Base-by-base conservation (phyloP, 169 alveolate species). In the Cryptosporidium ryanae region DNA sequence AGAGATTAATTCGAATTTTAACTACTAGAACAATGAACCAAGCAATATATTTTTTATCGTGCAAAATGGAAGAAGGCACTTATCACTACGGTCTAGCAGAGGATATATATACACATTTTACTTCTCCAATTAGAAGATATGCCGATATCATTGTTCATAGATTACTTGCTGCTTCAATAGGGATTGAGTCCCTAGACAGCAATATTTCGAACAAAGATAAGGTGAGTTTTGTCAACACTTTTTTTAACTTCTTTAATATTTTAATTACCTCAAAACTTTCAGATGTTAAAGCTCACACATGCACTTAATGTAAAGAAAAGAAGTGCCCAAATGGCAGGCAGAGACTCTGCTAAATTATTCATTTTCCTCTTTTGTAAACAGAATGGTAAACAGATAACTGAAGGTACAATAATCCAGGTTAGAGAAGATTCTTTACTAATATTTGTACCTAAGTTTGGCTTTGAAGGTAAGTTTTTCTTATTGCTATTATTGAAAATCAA, bases 101-200 rank as follows among this genome's bases (percentile, higher is more conserved):
- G 66, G 97, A 95, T 49, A 92, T 96, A 34, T 98, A 98, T 90
- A 97, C 99, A 32, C 99, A 98, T 91, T 98, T 97, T 91, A 98
- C 99, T 8, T 96, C 99, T n/a, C 99, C 99, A 2, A 98, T 98
- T 65, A 95, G 99, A 91, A 94, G 99, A 89, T 98, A 98, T 92
- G 98, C 99, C 2, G 99, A 98, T 93, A 95, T 98, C 32, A 89
- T 96, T 52, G 98, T 97, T 18, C 99, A 97, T 84, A 92, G 99
- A 82, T 92, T 97, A 84, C 95, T 97, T 43, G 93, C 96, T 43
- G 97, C 97, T 31, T 93, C 97, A 1, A 91, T 96, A 34, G 98
- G 95, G 65, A 65, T 93, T 12, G 94, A 93, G 43, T 91, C 94
- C 17, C 83, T 94, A 43, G 95, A 96, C 12, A 92, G 93, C 76